Conservation (phyloP, 2,329 filamentous ascomycete species). For the Thielaviopsis musarum region DNA sequence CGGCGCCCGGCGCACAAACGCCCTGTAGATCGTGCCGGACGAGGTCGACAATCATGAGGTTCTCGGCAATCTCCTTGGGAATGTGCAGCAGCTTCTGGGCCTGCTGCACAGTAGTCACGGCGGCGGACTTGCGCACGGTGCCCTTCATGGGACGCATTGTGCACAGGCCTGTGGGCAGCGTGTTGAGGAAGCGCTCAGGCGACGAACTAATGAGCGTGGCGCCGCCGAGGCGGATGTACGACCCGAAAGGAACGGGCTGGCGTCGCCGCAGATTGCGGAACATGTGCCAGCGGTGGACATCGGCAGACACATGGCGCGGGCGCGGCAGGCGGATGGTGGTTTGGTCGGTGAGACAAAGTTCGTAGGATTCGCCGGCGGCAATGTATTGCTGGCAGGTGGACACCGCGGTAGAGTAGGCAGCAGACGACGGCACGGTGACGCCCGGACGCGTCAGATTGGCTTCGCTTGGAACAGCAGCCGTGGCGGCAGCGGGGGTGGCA, state of each 20-base stretch:
- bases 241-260: slow-evolving; percentile 75
- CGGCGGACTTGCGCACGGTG: slow-evolving; percentile 63
- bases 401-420: slow-evolving; percentile 50
- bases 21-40: slow-evolving; percentile 86
- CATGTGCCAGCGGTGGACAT: slow-evolving; percentile 43
- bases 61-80: slow-evolving; percentile 86
- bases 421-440: slow-evolving; percentile 24
- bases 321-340: slow-evolving; percentile 39
- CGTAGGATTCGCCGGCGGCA: slow-evolving; percentile 65
- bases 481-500: not conserved
- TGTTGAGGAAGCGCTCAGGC: slow-evolving; percentile 71
- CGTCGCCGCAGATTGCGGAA: slow-evolving; percentile 52
- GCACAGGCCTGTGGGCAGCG: slow-evolving; percentile 35
- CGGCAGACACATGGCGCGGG: slow-evolving; percentile 17
- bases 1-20: slow-evolving; percentile 59
- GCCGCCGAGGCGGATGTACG: slow-evolving; percentile 54
- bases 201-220: slow-evolving; percentile 67
- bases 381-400: slow-evolving; percentile 52
- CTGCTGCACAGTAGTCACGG: slow-evolving; percentile 48
- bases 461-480: not conserved
- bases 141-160: slow-evolving; percentile 93
- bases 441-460: not conserved
- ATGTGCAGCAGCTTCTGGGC: slow-evolving; percentile 58
- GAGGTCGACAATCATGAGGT: slow-evolving; percentile 94
- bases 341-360: slow-evolving; percentile 67